Conservation (phyloP, 352 stramenopile species). For the Phytopythium helicoides region DNA sequence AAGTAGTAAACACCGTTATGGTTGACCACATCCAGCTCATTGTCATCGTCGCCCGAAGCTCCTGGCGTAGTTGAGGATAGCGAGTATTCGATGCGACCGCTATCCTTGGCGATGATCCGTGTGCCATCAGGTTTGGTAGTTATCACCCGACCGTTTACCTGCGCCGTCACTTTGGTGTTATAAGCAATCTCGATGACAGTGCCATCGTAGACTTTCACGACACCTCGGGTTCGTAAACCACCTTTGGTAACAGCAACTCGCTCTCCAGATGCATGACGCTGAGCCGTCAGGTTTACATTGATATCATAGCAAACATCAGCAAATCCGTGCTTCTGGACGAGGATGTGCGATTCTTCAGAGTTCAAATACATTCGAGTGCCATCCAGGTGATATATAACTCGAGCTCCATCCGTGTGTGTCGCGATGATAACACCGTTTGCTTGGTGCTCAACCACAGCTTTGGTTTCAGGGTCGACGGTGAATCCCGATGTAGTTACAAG, state of each 20-base stretch:
- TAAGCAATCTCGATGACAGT: slow-evolving; percentile 65
- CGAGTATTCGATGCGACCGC: slow-evolving; percentile 60
- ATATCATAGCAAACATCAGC: slow-evolving; percentile 71
- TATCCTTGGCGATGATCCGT: slow-evolving; percentile 63
- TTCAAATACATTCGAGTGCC: slow-evolving; percentile 65
- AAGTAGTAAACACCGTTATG: slow-evolving; percentile 79
- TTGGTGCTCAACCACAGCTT: slow-evolving; percentile 54
- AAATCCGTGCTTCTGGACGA: slow-evolving; percentile 52
- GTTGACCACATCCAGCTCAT: slow-evolving; percentile 54
- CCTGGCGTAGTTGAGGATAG: neutral
- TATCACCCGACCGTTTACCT: slow-evolving; percentile 67
- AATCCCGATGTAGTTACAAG: slow-evolving; percentile 17
- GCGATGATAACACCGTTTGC: slow-evolving; percentile 52
- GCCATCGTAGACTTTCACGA: slow-evolving; percentile 50
- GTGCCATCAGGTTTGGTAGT: slow-evolving; percentile 42
- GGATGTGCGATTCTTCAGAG: slow-evolving; percentile 36
- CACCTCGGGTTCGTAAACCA: slow-evolving; percentile 51
- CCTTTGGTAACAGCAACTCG: slow-evolving; percentile 70
- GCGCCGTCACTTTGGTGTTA: slow-evolving; percentile 73
- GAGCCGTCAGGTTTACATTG: slow-evolving; percentile 56
- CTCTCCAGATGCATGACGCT: slow-evolving; percentile 52
- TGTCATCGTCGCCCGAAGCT: slow-evolving; percentile 35
- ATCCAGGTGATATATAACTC: slow-evolving; percentile 59
- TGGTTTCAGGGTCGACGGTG: slow-evolving; percentile 67
- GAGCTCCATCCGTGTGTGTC: slow-evolving; percentile 58